These are phyloP conservation scores for Hibiscus tridactylites DNA, from an alignment of 345 rosid genomes.

Conservation along the genomic window DNA sequence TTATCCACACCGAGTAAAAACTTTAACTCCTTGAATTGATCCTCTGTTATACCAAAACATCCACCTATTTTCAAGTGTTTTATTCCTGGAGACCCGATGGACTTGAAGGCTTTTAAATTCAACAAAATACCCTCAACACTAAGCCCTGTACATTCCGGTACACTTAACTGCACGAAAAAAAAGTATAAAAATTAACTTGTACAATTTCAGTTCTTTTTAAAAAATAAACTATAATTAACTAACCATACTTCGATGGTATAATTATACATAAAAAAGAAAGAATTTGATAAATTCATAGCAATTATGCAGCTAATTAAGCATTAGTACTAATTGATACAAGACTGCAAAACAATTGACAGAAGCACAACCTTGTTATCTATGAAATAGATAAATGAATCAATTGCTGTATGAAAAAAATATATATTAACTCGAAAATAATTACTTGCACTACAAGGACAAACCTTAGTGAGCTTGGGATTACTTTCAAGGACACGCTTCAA, in stretches of 20 bases:
- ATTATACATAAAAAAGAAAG: background rate
- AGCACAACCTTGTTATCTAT: background rate
- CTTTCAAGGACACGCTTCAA: conserved; percentile 9
- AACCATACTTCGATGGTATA: background rate
- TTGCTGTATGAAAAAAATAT: background rate
- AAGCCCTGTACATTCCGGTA: conserved; percentile 11
- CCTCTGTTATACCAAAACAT: background rate
- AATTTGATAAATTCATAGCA: background rate
- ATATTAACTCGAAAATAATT: background rate
- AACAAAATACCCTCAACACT: conserved; percentile 13
- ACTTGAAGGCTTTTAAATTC: conserved; percentile 9
- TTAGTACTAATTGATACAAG: background rate
- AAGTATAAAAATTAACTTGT: background rate
- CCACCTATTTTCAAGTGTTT: conserved; percentile 3
- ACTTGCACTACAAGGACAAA: background rate
- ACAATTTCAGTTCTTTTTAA: background rate
- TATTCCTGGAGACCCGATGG: conserved; percentile 5
- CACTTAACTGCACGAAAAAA: conserved; percentile 8
- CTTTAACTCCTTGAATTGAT: conserved; percentile 13
- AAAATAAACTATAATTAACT: background rate
- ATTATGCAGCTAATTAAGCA: background rate
- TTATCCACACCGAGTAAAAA: conserved; percentile 9
- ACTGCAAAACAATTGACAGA: background rate
- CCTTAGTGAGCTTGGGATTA: conserved; percentile 12
- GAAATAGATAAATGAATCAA: background rate